Base-by-base conservation (phyloP, 805 yeast genomes). In the Metschnikowia aberdeeniae region DNA sequence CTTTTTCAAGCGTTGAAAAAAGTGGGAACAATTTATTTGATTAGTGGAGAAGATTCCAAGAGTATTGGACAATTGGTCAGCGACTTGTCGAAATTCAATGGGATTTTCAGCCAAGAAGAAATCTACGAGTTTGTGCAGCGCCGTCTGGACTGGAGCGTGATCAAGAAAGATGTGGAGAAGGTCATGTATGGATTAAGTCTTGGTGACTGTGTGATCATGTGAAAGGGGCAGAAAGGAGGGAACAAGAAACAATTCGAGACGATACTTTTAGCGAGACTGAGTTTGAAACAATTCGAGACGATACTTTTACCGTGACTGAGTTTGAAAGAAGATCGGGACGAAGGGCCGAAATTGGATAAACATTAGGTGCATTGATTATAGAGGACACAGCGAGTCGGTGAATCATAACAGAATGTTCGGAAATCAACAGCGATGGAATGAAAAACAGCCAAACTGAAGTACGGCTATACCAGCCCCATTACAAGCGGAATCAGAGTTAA, bases 151-250 rank as follows among this genome's bases (percentile, higher is more conserved):
- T 92, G 99, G 99, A 66, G 77, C 0, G 58, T 68, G 31, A 85
- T 92, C 24, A 84, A 81, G 53, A 72, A 76, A 50, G 86, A 85
- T 47, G 97, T 92, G 8, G 98, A 92, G 63, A 88, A 84, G 61
- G 90, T 88, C n/a, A 86, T 93, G 82, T 93, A 89, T 59, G 98
- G 99, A 0, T 73, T 92, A 43, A 89, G 88, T 13, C 65, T 83
- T 26, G 85, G 81, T 24, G 97, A 89, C 57, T 90, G 97, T 68
- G 53, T 62, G 0, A 68, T 88, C 34, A 67, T 76, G 67, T 83
- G 51, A 47, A 59, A 9, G 28, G n/a, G 4, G 12, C 13, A 6
- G 13, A 29, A 11, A 9, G 13, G 14, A 29, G 12, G 13, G 7
- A 13, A 13, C 26, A 12, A 12, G 24, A 20, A 14, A 14, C 30